Evolutionary conservation across 371 early-diverging fungal species (phyloP), one percentile per base, ranked within the genome.

Genomic region (Smittium mucronatum): DNA sequence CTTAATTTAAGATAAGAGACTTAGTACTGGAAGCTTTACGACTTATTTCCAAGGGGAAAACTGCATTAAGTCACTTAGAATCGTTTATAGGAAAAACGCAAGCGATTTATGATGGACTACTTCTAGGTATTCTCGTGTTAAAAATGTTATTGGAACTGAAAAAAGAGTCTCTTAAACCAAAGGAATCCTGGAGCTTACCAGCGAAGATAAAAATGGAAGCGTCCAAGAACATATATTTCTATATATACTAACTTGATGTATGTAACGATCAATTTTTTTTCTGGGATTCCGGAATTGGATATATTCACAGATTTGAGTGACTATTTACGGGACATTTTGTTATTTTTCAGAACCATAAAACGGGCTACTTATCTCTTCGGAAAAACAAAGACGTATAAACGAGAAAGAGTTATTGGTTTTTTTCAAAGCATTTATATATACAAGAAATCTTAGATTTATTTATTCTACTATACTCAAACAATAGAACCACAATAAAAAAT

Each of bases 31-130:
- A 33, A 63, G 63, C 63, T 33, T 31, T 25, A 34, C 8, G 25
- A 63, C 35, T 63, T 21, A 15, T 47, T 8, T 15, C 8, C 25
- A 8, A 47, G 8, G 47, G 47, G 25, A 26, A 2, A 2, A 66
- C 36, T 11, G 34, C 21, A 31, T 11, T 26, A 17, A 21, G 68
- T 5, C 34, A 63, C n/a, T 69, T 72, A 31, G 72, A 68, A 32
- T 29, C 69, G 21, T 25, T 72, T 11, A 72, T 72, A 2, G 72
- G 72, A 36, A 17, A 34, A 28, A 11, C 69, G 33, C 36, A 34
- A 35, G 58, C 66, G n/a, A 26, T 72, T 0, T n/a, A 34, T 2
- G 36, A 36, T 31, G 72, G 57, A 31, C 28, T 66, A 57, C 28
- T 26, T 17, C 17, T 0, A 25, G 29, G 47, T 15, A 8, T 25